Conservation (phyloP, 2,329 filamentous ascomycete species). For the Trichoderma koningiopsis region DNA sequence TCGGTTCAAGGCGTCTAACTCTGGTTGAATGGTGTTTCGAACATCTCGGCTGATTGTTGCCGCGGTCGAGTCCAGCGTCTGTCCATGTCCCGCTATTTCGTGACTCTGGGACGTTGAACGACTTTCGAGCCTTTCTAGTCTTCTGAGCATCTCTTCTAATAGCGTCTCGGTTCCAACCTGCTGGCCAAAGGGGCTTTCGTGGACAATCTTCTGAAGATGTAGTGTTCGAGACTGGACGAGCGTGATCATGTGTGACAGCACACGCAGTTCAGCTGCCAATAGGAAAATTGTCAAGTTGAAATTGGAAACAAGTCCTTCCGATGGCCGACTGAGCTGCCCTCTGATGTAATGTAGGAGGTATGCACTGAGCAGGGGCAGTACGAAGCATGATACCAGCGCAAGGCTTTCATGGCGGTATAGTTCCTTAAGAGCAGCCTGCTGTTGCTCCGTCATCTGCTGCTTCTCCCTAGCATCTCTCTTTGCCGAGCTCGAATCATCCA, state of each 20-base stretch:
- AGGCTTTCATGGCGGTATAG: slow-evolving; percentile 74
- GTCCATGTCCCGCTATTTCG: slow-evolving; percentile 32
- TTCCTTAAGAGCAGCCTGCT: slow-evolving; percentile 56
- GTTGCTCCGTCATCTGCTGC: slow-evolving; percentile 30
- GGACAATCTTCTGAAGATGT: slow-evolving; percentile 75
- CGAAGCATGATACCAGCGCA: slow-evolving; percentile 76
- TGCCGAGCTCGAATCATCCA: slow-evolving; percentile 24
- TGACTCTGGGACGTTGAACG: slow-evolving; percentile 41
- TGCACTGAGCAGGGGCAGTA: slow-evolving; percentile 76
- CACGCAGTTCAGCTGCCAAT: slow-evolving; percentile 81
- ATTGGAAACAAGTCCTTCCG: slow-evolving; percentile 85
- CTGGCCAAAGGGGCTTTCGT: slow-evolving; percentile 49
- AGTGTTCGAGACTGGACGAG: slow-evolving; percentile 78
- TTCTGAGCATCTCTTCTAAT: slow-evolving; percentile 60
- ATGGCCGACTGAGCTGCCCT: slow-evolving; percentile 76
- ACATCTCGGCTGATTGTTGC: slow-evolving; percentile 58
- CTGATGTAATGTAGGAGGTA: slow-evolving; percentile 82
- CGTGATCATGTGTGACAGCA: slow-evolving; percentile 77
- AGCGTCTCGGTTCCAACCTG: slow-evolving; percentile 42
- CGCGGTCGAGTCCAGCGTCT: slow-evolving; percentile 38
- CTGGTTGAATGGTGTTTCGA: slow-evolving; percentile 69
- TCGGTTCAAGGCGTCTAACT: slow-evolving; percentile 84
- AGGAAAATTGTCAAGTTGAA: slow-evolving; percentile 93
- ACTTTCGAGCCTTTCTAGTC: slow-evolving; percentile 71
- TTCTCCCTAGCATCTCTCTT: background rate